These are phyloP conservation scores for Lactarius indigo DNA, from an alignment of 768 basidiomycete genomes.

Conservation along the genomic window DNA sequence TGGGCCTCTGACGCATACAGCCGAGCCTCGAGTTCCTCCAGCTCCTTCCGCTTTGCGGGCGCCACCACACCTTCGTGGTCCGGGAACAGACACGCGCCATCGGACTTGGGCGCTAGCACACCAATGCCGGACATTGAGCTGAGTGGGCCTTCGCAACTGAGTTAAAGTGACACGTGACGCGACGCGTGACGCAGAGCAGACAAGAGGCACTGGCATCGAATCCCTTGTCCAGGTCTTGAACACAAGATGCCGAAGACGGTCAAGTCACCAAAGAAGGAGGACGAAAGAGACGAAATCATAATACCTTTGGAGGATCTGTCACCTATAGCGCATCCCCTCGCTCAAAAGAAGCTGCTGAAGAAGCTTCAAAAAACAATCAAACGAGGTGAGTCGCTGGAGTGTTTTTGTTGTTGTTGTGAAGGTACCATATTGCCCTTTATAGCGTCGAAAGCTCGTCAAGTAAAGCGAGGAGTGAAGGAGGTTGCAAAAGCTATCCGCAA, in stretches of 20 bases:
- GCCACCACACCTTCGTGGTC: too few species aligned
- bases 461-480: constrained; percentile 98
- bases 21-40: too few species aligned
- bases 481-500: constrained; percentile 97
- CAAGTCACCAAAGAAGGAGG: constrained; percentile 36
- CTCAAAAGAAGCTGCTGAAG: constrained; percentile 89
- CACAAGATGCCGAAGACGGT: constrained; percentile 12
- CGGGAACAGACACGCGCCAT: too few species aligned
- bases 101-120: too few species aligned
- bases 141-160: too few species aligned
- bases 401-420: not conserved
- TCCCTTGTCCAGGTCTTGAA: too few species aligned
- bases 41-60: too few species aligned
- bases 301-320: constrained; percentile 81
- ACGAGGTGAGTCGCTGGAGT: constrained; percentile 54
- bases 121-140: too few species aligned
- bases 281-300: constrained; percentile 63
- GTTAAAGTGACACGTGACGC: too few species aligned
- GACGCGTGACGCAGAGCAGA: too few species aligned
- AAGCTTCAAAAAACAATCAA: constrained; percentile 94
- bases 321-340: constrained; percentile 91
- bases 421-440: constrained; percentile 11
- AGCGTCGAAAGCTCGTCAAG: constrained; percentile 94
- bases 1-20: too few species aligned
- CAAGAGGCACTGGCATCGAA: too few species aligned